Evolutionary conservation across 345 rosid genomes (phyloP).

Genomic region (Carallia pectinifolia): DNA sequence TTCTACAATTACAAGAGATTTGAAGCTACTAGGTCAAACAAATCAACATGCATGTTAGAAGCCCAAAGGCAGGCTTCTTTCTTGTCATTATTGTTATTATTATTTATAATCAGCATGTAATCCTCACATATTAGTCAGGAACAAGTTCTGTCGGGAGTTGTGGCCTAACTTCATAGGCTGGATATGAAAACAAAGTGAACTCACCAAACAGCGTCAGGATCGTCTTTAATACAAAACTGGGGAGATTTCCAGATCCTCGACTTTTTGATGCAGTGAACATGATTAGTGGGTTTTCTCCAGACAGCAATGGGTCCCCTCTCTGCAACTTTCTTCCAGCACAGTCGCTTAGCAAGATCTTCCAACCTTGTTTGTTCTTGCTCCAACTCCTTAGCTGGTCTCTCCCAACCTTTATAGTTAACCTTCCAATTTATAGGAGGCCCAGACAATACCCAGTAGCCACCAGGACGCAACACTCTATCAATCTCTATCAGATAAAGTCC

Average conservation of each 20-base stretch:
- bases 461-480: constrained; percentile 66
- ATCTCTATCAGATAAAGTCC: constrained; percentile 71
- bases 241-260: constrained; percentile 38
- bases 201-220: constrained; percentile 60
- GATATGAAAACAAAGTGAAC: constrained; percentile 16
- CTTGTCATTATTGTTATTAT: no score
- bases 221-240: constrained; percentile 34
- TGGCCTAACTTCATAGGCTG: not conserved
- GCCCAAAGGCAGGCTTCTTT: not conserved
- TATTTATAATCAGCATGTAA: not conserved
- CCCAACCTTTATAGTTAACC: constrained; percentile 43
- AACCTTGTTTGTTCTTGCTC: constrained; percentile 46
- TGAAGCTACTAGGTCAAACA: no score
- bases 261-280: constrained; percentile 44
- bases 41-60: not conserved
- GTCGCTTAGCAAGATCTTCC: constrained; percentile 48
- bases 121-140: not conserved
- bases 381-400: constrained; percentile 38
- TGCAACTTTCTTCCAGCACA: constrained; percentile 69
- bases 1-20: not conserved
- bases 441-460: constrained; percentile 66
- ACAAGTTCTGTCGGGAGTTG: not conserved
- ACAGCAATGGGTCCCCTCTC: constrained; percentile 53
- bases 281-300: constrained; percentile 70
- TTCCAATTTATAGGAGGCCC: constrained; percentile 69